phyloP scores from a whole-genome alignment of 352 stramenopile genomes.

The Pythium monospermum region DNA sequence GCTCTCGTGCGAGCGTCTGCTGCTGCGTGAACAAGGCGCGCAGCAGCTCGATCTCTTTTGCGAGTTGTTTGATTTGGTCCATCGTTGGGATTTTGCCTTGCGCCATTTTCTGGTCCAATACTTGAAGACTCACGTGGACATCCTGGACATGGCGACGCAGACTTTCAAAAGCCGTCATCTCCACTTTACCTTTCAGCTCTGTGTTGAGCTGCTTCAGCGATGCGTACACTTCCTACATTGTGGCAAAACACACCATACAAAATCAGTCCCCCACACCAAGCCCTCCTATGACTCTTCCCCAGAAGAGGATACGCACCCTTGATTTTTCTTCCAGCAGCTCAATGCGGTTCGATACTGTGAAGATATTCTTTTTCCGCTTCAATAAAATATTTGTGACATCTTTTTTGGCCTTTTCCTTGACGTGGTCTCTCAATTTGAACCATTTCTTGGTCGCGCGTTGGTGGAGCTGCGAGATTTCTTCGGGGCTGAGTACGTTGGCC shows the following conservation, averaged over 20 bases:
- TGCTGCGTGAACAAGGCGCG: slow-evolving; percentile 33
- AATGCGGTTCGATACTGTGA: slow-evolving; percentile 67
- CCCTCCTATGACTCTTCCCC: too few species aligned
- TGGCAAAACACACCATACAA: not conserved
- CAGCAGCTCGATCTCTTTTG: slow-evolving; percentile 29
- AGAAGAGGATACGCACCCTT: slow-evolving; percentile 11
- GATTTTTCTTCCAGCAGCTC: slow-evolving; percentile 74
- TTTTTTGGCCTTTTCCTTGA: slow-evolving; percentile 78
- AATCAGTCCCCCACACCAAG: too few species aligned
- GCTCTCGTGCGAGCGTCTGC: slow-evolving; percentile 25
- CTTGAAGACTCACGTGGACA: slow-evolving; percentile 42
- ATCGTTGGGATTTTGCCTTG: slow-evolving; percentile 32
- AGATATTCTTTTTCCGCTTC: slow-evolving; percentile 79
- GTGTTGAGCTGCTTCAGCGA: slow-evolving; percentile 57
- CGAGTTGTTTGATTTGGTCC: slow-evolving; percentile 40
- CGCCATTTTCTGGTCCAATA: slow-evolving; percentile 37
- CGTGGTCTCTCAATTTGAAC: slow-evolving; percentile 63
- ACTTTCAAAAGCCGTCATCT: slow-evolving; percentile 32
- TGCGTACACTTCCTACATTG: slow-evolving; percentile 40
- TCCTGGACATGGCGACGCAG: slow-evolving; percentile 51
- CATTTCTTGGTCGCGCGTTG: slow-evolving; percentile 60
- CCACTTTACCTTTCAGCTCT: slow-evolving; percentile 53
- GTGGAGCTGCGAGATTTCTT: slow-evolving; percentile 60
- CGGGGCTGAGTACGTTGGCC: slow-evolving; percentile 47
- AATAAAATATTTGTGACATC: slow-evolving; percentile 67